Conservation (phyloP, 371 early-diverging fungal species). For the Apophysomyces elegans region DNA sequence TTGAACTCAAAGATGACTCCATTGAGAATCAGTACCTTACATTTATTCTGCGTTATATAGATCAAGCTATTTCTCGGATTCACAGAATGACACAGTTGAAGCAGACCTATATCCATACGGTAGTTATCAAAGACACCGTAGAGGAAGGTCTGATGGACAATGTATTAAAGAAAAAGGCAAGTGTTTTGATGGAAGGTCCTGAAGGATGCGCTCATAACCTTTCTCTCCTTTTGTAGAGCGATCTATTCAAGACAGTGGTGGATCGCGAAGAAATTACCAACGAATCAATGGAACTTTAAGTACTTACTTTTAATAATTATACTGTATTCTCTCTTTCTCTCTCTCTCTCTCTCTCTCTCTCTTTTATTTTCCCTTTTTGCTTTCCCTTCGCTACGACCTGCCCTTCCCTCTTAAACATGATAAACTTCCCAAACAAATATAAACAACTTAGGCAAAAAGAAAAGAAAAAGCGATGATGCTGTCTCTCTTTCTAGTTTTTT, state of each 20-base stretch:
- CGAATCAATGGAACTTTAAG: background rate
- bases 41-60: slow-evolving; percentile 9
- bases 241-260: slow-evolving; percentile 12
- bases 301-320: background rate
- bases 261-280: background rate
- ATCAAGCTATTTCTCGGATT: slow-evolving; percentile 50
- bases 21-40: background rate
- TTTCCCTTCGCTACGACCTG: too few relatives aligned
- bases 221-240: slow-evolving; percentile 5
- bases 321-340: background rate
- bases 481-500: too few relatives aligned
- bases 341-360: too few relatives aligned
- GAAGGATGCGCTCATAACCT: background rate
- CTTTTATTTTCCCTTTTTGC: too few relatives aligned
- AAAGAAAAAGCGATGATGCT: too few relatives aligned
- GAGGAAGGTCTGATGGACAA: slow-evolving; percentile 48
- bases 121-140: slow-evolving; percentile 46
- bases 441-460: too few relatives aligned
- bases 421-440: too few relatives aligned
- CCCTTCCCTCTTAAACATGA: too few relatives aligned
- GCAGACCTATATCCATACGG: slow-evolving; percentile 45
- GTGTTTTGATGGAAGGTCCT: background rate
- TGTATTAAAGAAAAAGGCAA: slow-evolving; percentile 42
- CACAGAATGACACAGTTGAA: slow-evolving; percentile 51
- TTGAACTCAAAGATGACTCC: background rate